Evolutionary conservation across 768 basidiomycete genomes (phyloP).

Genomic region (Lactarius hatsudake): DNA sequence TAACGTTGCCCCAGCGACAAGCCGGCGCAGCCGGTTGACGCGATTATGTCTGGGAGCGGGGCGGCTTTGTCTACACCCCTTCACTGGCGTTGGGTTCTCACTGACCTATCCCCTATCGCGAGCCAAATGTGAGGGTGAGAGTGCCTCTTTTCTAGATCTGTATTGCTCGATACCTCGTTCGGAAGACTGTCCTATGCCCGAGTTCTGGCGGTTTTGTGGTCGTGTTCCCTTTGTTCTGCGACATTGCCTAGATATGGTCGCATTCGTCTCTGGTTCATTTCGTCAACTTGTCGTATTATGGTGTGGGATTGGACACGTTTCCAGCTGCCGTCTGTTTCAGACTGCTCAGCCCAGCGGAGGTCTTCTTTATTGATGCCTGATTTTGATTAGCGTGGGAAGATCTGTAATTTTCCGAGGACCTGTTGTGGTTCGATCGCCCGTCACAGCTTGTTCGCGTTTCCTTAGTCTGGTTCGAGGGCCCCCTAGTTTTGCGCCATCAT

Average conservation of each 20-base stretch:
- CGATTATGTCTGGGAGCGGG: background rate
- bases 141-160: background rate
- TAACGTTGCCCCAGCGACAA: background rate
- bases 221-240: background rate
- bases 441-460: background rate
- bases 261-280: background rate
- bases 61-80: background rate
- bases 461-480: background rate
- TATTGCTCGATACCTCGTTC: background rate
- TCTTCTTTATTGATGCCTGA: background rate
- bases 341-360: background rate
- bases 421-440: background rate
- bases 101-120: background rate
- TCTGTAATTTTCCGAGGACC: background rate
- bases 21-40: background rate
- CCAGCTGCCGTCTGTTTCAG: background rate
- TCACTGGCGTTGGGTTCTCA: background rate
- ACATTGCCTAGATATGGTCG: background rate
- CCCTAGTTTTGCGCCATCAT: background rate
- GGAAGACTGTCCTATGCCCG: background rate
- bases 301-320: background rate
- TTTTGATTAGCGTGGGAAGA: background rate
- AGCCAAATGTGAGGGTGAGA: background rate
- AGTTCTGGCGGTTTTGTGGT: background rate
- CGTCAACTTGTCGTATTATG: background rate